A percentile compares a stretch with the other conserved stretches of the same genome.
These are phyloP conservation scores for Fusarium sp. DNA, from an alignment of 2,329 filamentous ascomycete species.

Conservation along the genomic window DNA sequence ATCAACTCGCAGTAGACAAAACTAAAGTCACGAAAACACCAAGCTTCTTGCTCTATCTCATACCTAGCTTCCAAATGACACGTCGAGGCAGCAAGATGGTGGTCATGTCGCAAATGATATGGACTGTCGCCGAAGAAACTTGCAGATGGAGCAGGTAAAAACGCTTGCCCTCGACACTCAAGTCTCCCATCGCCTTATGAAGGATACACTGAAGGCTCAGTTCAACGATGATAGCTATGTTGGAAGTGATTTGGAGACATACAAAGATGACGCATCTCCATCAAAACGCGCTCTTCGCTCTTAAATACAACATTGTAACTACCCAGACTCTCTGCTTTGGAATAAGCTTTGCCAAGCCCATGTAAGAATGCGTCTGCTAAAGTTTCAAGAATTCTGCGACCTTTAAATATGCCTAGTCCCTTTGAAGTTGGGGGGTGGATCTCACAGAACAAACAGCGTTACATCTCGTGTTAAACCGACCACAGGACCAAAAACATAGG, in stretches of 20 bases:
- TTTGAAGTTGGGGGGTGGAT: background rate
- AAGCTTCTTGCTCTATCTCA: conserved; percentile 46
- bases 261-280: conserved; percentile 47
- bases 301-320: background rate
- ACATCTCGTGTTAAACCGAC: background rate
- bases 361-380: background rate
- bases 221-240: conserved; percentile 1
- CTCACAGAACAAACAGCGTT: background rate
- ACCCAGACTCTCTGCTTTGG: background rate
- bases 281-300: conserved; percentile 47
- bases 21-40: conserved; percentile 49
- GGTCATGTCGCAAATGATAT: conserved; percentile 34
- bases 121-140: conserved; percentile 6
- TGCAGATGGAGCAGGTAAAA: conserved; percentile 2
- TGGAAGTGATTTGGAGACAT: conserved; percentile 38
- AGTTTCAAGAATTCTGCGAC: background rate
- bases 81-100: conserved; percentile 48
- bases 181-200: conserved; percentile 13
- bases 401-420: background rate
- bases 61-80: conserved; percentile 47
- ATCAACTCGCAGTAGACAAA: conserved; percentile 4
- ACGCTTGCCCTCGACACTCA: background rate
- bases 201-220: conserved; percentile 17
- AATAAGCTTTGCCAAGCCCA: background rate
- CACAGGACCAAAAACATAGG: too few species aligned